Base-by-base conservation (phyloP, 1,284 basidiomycete genomes). In the Xerocomus minutiporus region DNA sequence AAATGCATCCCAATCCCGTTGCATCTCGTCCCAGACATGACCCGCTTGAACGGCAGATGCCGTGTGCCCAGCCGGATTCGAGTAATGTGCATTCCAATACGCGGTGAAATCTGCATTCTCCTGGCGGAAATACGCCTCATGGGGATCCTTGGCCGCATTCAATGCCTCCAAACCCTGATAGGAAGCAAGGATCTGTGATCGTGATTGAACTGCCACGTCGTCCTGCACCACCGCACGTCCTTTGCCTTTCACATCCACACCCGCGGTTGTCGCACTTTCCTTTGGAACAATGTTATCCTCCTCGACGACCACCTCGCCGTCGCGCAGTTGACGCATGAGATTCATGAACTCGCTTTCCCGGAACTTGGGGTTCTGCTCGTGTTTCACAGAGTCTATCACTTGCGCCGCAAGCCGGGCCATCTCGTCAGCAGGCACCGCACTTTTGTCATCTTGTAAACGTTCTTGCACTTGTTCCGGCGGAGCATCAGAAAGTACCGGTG, bases 341-440 rank as follows among this genome's bases (percentile, higher is more conserved):
- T 80, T 79, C 75, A 97, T 78, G 68, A 98, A 98, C 57, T 84
- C 78, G 69, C 92, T 95, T 48, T 94, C 82, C 66, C 85, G 80
- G 67, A 98, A 93, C 69, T 97, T 97, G 41, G 86, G 82, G 64
- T 91, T 94, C 58, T 82, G 77, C 55, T 86, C 82, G 52, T 84
- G 72, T 61, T 78, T 76, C 41, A 93, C 78, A 29, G 86, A 79
- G 52, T 89, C 79, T 39, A 92, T 72, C 44, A 93, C 79, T 31
- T 81, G 68, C 13, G 79, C 87, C 3, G 91, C 91, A 2, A 89
- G 87, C 28, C 80, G 79, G 4, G 91, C 85, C 28, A 93, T 80
- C 48, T 90, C 83, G 57, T 91, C 88, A 2, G 66, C 62, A 20
- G 63, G 57, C 42, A 66, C 66, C 1, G 57, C 61, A 43, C 35